Percentiles rank a stretch among this genome's conserved stretches.
phyloP scores from a whole-genome alignment of 1,284 basidiomycete species.

The Paramarasmius palmivorus region DNA sequence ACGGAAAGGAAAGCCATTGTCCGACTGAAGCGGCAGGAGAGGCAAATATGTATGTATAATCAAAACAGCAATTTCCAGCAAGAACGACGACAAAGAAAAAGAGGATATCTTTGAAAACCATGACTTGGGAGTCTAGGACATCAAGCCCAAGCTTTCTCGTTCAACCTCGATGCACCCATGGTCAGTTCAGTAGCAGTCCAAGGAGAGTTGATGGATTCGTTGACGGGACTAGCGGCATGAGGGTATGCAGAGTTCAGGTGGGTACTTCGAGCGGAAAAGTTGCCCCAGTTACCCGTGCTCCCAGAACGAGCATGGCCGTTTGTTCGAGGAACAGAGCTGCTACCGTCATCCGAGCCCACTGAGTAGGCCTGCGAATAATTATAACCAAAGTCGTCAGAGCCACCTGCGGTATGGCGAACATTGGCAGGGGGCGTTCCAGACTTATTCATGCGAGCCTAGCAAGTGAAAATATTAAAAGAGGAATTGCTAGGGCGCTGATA shows the following conservation, averaged over 20 bases:
- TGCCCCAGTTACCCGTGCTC: constrained; percentile 77
- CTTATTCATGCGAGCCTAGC: constrained; percentile 50
- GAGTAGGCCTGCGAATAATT: constrained; percentile 51
- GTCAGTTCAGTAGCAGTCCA: constrained; percentile 69
- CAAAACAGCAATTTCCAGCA: not conserved
- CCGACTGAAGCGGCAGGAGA: constrained; percentile 15
- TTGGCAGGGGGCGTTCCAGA: constrained; percentile 45
- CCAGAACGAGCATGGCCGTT: constrained; percentile 72
- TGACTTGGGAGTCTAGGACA: constrained; percentile 3
- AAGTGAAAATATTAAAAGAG: constrained; percentile 13
- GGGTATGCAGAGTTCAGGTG: constrained; percentile 54
- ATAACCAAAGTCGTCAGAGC: constrained; percentile 64
- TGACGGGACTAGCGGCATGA: constrained; percentile 54
- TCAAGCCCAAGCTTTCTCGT: constrained; percentile 66
- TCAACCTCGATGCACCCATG: constrained; percentile 53
- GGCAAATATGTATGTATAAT: not conserved
- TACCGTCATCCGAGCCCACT: constrained; percentile 40
- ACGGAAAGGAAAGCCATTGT: constrained; percentile 4
- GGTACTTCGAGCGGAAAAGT: constrained; percentile 53
- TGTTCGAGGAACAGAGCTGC: constrained; percentile 39
- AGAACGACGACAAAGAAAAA: constrained; percentile 1
- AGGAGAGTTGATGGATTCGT: constrained; percentile 57
- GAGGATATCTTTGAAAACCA: constrained; percentile 4
- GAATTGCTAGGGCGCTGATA: constrained; percentile 13
- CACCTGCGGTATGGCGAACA: constrained; percentile 71